phyloP scores from a whole-genome alignment of 2,329 filamentous ascomycete genomes.

The Bertia moriformis region DNA sequence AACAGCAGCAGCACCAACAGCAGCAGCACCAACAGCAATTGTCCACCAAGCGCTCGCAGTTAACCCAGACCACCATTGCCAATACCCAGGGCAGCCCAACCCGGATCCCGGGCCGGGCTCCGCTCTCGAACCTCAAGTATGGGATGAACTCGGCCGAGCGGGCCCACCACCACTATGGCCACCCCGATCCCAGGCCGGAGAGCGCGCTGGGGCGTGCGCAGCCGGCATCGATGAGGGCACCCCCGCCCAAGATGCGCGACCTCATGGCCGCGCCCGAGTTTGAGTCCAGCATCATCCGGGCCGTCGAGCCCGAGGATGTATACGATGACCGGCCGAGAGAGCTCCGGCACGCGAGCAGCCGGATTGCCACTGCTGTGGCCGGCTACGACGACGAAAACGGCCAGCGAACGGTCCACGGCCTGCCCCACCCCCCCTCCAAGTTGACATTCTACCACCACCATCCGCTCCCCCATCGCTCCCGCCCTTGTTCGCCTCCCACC shows the following conservation, averaged over 20 bases:
- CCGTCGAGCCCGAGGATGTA: conserved; percentile 55
- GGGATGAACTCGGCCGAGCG: conserved; percentile 69
- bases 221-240: conserved; percentile 44
- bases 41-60: no score
- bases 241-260: conserved; percentile 86
- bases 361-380: no score
- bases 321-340: conserved; percentile 56
- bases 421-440: background rate
- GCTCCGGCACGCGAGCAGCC: conserved; percentile 16
- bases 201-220: conserved; percentile 35
- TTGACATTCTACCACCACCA: background rate
- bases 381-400: background rate
- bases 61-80: conserved; percentile 6
- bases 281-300: no score
- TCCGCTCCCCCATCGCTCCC: background rate
- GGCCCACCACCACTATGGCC: conserved; percentile 26
- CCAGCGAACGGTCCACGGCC: background rate
- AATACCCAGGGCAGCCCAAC: conserved; percentile 38
- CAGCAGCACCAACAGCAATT: conserved; percentile 13
- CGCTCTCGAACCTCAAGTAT: conserved; percentile 54
- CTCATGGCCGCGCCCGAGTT: conserved; percentile 38
- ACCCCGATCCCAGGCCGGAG: conserved; percentile 21
- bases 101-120: conserved; percentile 55
- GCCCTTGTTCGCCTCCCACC: background rate
- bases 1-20: conserved; percentile 17